Conservation (phyloP, 495 filamentous ascomycete genomes). For the Podospora australis region DNA sequence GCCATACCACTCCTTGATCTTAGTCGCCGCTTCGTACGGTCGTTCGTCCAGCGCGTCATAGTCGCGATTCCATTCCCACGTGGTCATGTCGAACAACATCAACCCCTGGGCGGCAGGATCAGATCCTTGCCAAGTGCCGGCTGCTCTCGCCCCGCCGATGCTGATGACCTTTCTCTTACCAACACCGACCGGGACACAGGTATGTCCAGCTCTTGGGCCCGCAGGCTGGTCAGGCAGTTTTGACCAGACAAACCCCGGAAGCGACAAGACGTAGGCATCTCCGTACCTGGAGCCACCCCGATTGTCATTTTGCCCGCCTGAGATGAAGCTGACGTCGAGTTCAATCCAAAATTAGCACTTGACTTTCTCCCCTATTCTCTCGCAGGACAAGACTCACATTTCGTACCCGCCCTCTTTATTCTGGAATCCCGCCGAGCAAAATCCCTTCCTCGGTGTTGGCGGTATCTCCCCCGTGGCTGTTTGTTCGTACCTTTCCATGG, state of each 20-base stretch:
- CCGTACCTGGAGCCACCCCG: conserved; percentile 10
- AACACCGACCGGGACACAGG: too few species aligned
- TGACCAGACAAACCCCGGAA: conserved; percentile 44
- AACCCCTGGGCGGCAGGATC: conserved; percentile 38
- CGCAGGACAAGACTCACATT: conserved; percentile 14
- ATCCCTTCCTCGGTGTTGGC: conserved; percentile 12
- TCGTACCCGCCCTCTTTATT: conserved; percentile 31
- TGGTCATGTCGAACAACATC: conserved; percentile 37
- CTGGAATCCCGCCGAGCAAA: conserved; percentile 26
- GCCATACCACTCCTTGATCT: conserved; percentile 27
- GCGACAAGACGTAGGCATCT: conserved; percentile 35
- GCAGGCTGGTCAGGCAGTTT: conserved; percentile 15
- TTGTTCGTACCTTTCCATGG: conserved; percentile 28
- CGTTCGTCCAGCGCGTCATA: conserved; percentile 34
- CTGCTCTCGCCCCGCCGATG: conserved; percentile 26
- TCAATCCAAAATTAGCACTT: too few species aligned
- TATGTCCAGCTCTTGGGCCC: conserved; percentile 26
- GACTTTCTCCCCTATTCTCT: too few species aligned
- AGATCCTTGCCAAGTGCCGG: conserved; percentile 9
- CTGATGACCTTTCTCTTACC: conserved; percentile 37
- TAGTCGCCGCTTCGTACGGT: conserved; percentile 26
- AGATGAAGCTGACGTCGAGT: conserved; percentile 24
- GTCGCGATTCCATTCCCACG: conserved; percentile 29
- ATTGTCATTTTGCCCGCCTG: conserved; percentile 22
- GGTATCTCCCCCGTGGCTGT: conserved; percentile 20